Evolutionary conservation across 257 asterid species (phyloP).

Genomic region (Solanum sejunctum): DNA sequence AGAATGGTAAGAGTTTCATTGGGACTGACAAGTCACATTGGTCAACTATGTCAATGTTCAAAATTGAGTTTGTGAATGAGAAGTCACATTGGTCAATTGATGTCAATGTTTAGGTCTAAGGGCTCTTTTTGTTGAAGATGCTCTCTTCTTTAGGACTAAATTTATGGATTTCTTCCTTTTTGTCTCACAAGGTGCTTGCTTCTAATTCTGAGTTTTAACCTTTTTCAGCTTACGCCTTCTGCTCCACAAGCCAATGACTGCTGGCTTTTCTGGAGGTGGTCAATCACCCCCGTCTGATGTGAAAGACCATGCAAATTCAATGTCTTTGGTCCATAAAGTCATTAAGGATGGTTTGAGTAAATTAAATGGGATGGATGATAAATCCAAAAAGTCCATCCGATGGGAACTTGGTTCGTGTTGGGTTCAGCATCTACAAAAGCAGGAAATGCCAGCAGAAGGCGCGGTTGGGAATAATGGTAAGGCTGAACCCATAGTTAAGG

Average conservation of each 20-base stretch:
- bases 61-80: neutral
- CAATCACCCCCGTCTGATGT: constrained; percentile 32
- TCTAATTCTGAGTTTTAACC: neutral
- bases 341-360: constrained; percentile 48
- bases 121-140: neutral
- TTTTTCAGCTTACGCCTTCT: constrained; percentile 66
- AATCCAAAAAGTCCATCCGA: constrained; percentile 46
- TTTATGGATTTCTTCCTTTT: neutral
- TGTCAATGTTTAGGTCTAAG: neutral
- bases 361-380: constrained; percentile 26
- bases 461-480: constrained; percentile 34
- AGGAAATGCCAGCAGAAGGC: constrained; percentile 41
- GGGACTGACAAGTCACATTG: neutral
- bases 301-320: constrained; percentile 30
- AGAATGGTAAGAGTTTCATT: neutral
- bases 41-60: neutral
- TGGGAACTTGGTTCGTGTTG: constrained; percentile 99
- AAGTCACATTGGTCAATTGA: neutral
- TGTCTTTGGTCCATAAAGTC: constrained; percentile 44
- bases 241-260: constrained; percentile 36
- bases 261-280: constrained; percentile 35
- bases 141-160: neutral
- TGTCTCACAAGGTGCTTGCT: neutral
- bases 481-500: constrained; percentile 71
- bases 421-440: constrained; percentile 97